Percentiles rank a stretch among this genome's conserved stretches.
These are phyloP conservation scores for Angomonas deanei DNA, from an alignment of 208 protist genomes.

Conservation along the genomic window DNA sequence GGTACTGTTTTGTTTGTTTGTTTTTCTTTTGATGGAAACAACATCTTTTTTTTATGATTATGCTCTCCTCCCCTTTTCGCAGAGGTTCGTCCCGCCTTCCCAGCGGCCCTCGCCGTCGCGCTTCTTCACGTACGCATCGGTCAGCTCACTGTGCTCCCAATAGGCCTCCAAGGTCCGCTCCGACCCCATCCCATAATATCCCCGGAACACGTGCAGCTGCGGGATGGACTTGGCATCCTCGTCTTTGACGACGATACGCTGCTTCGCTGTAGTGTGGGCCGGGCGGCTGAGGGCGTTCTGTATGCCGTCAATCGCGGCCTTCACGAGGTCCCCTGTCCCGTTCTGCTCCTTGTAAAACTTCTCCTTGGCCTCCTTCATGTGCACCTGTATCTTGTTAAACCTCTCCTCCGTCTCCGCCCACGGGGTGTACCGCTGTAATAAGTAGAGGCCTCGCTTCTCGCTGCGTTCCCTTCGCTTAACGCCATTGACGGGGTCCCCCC, in stretches of 20 bases:
- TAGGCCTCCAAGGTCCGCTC: conserved; percentile 40
- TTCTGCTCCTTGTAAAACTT: background rate
- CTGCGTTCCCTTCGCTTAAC: conserved; percentile 7
- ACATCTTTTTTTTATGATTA: background rate
- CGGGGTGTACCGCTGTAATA: conserved; percentile 38
- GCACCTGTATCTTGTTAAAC: conserved; percentile 6
- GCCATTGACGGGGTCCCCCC: conserved; percentile 14
- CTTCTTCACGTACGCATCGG: conserved; percentile 46
- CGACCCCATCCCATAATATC: conserved; percentile 59
- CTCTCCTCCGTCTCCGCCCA: conserved; percentile 31
- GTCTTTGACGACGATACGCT: conserved; percentile 28
- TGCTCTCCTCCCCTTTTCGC: conserved; percentile 9
- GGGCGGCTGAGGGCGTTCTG: background rate
- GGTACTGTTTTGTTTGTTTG: background rate
- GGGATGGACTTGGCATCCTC: conserved; percentile 23
- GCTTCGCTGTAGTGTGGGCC: conserved; percentile 19
- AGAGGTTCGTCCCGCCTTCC: conserved; percentile 45
- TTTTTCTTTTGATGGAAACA: background rate
- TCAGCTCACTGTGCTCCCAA: conserved; percentile 62
- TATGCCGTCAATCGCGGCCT: background rate
- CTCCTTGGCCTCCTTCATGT: conserved; percentile 8
- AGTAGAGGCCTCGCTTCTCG: conserved; percentile 40
- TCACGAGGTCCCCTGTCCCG: background rate
- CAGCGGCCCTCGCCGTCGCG: conserved; percentile 59
- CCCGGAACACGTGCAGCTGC: conserved; percentile 15